Percentiles rank a stretch among this genome's conserved stretches.
phyloP scores from a whole-genome alignment of 768 basidiomycete species.

The Psilocybe azurescens region DNA sequence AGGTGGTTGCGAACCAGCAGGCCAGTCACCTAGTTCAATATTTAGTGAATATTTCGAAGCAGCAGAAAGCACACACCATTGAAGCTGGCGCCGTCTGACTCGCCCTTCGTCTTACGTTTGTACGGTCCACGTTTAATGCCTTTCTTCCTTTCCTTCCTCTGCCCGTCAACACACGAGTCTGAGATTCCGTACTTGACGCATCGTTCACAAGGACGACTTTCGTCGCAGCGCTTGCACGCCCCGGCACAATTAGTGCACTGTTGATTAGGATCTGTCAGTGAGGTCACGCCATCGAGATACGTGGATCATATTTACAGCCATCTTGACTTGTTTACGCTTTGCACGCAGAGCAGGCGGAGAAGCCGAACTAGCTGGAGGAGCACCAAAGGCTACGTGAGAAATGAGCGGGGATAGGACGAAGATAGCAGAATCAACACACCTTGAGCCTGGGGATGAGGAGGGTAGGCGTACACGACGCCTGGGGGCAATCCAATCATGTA shows the following conservation, averaged over 20 bases:
- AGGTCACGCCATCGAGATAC: slow-evolving; percentile 1
- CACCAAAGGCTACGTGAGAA: slow-evolving; percentile 28
- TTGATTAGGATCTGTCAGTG: not conserved
- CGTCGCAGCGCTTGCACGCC: slow-evolving; percentile 90
- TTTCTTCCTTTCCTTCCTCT: slow-evolving; percentile 92
- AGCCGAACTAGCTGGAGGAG: slow-evolving; percentile 30
- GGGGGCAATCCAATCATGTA: slow-evolving; percentile 48
- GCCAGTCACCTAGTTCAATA: slow-evolving; percentile 31
- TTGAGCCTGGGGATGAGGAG: slow-evolving; percentile 43
- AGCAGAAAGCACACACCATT: slow-evolving; percentile 19
- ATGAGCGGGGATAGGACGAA: slow-evolving; percentile 17
- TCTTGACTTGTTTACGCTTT: slow-evolving; percentile 89
- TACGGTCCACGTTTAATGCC: slow-evolving; percentile 90
- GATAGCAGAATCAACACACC: slow-evolving; percentile 30
- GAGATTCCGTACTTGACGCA: slow-evolving; percentile 89
- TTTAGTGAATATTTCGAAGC: slow-evolving; percentile 8
- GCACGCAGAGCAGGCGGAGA: slow-evolving; percentile 45
- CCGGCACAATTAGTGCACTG: slow-evolving; percentile 86
- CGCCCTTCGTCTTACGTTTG: slow-evolving; percentile 60
- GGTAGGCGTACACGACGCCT: slow-evolving; percentile 51
- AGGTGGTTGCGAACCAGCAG: slow-evolving; percentile 28
- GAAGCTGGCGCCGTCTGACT: slow-evolving; percentile 23
- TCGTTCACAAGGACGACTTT: slow-evolving; percentile 86
- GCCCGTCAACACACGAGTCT: slow-evolving; percentile 83
- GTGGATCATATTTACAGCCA: slow-evolving; percentile 56